Evolutionary conservation across 1,284 basidiomycete species (phyloP), one percentile per base, ranked within the genome.

Genomic region (Porogramme epimiltina): DNA sequence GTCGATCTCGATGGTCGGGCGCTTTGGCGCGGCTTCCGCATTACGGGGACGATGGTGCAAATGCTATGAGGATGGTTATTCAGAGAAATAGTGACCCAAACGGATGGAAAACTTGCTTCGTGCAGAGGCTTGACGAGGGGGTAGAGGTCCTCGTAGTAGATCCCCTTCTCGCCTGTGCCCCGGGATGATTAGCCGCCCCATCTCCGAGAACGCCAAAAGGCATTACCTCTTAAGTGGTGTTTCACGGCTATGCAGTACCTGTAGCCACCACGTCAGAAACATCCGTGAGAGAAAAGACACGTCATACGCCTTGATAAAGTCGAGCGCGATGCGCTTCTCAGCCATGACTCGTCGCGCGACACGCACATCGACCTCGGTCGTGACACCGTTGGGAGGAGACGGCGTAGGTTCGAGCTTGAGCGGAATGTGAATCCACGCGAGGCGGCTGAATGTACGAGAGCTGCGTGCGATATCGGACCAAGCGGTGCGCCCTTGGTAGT

Each of bases 341-440:
- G 70, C 68, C 78, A 86, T 85, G 9, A 79, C 72, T 43, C 76
- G 73, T 26, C 66, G 66, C 45, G 79, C 59, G 52, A 84, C 80
- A 19, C 74, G 58, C 22, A 55, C 38, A 51, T 63, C 60, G n/a
- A 76, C 65, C 54, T 75, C 75, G 0, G 66, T 65, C 0, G 69
- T 63, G 6, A 33, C 38, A 2, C 47, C 51, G 20, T 41, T 45
- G 3, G 44, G 16, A 22, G 45, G 42, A 2, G 36, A 13, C 6
- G 47, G 42, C 9, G 39, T 23, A 2, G 51, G 50, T 2, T 36
- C n/a, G 1, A 80, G 53, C 34, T 74, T 70, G 4, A 75, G 74
- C 3, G 85, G 85, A 10, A 82, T 73, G 55, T 87, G 83, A 56
- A 83, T 80, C 84, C 84, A 86, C 19, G 85, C 72, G 16, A 86